These are phyloP conservation scores for Rhodofomes roseus DNA, from an alignment of 1,284 basidiomycete genomes.

Conservation along the genomic window DNA sequence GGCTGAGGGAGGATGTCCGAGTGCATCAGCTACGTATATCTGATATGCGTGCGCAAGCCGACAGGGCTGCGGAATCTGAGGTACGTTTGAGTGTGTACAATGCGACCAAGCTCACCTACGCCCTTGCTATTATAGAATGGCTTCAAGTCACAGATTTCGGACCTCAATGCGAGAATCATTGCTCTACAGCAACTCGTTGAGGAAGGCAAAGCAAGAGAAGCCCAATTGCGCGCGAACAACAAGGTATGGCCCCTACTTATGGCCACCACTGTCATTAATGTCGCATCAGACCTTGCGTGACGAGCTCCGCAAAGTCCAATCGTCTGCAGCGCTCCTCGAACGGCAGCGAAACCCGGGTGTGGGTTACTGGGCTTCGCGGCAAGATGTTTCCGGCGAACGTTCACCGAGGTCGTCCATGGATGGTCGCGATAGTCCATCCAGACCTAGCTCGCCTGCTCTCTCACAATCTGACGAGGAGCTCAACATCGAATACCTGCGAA, in stretches of 20 bases:
- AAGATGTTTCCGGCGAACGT: conserved; percentile 39
- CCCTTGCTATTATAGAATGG: conserved; percentile 36
- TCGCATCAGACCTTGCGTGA: conserved; percentile 72
- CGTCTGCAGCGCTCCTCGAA: conserved; percentile 85
- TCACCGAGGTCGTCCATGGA: conserved; percentile 46
- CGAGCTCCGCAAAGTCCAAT: conserved; percentile 90
- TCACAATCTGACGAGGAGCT: conserved; percentile 77
- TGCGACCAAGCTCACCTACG: not conserved
- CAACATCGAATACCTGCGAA: conserved; percentile 93
- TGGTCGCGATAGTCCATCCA: conserved; percentile 39
- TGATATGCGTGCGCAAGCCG: conserved; percentile 45
- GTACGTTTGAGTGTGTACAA: conserved; percentile 32
- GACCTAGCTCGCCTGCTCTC: conserved; percentile 33
- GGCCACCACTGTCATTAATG: conserved; percentile 1
- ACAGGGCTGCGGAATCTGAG: conserved; percentile 54
- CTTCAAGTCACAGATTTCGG: conserved; percentile 39
- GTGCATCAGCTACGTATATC: conserved; percentile 42
- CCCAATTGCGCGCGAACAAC: conserved; percentile 64
- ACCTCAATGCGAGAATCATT: conserved; percentile 41
- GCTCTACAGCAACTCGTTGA: conserved; percentile 57
- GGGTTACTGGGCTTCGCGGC: conserved; percentile 77
- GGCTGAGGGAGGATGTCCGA: conserved; percentile 46
- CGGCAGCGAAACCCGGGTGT: conserved; percentile 89
- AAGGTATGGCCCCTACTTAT: conserved; percentile 47
- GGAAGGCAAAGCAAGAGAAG: conserved; percentile 62